Evolutionary conservation across 2,329 filamentous ascomycete genomes (phyloP), one percentile per base, ranked within the genome.

Genomic region (Aaosphaeria pasadenensis): DNA sequence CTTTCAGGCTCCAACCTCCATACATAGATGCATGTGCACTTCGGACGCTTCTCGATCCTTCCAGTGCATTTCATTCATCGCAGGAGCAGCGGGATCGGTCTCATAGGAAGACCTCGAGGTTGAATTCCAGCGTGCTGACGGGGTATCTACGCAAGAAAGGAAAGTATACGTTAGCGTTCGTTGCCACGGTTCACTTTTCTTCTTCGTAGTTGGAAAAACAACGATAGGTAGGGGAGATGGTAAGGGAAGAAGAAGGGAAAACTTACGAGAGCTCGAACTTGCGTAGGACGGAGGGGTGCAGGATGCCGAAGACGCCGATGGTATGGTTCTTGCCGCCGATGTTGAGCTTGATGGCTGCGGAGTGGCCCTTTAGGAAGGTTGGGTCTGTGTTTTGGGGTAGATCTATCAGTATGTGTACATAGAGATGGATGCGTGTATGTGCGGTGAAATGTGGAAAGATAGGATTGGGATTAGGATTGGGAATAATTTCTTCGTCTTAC

Each of bases 91-190:
- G 11, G 13, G 4, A 11, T 9, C 38, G 1, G 13, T 4, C 35
- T 43, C 61, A 96, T 74, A 96, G 78, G 80, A 99, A 95, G 57
- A 88, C 83, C 74, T 97, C 92, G 31, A 97, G 82, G 73, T 97
- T 96, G 69, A 99, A 82, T 77, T 99, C 94, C 58, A 99, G 75
- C 39, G 89, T 91, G 74, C 91, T 96, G 61, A 95, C 91, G 39
- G 94, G 92, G 77, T 91, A 92, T 77, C 84, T 87, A 24, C 17
- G 17, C 17, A 24, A 24, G 17, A 24, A 24, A 24, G 17, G 17
- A 24, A 24, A 24, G 17, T 2, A 24, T 24, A 24, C 17, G 17
- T 24, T 24, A 24, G 17, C 17, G 17, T 24, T 24, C 17, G 17
- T 24, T 3, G 2, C 3, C 17, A 2, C 3, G 17, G 17, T 24